Evolutionary conservation across 1,284 basidiomycete genomes (phyloP).

Genomic region (Rhodotorula sp.): DNA sequence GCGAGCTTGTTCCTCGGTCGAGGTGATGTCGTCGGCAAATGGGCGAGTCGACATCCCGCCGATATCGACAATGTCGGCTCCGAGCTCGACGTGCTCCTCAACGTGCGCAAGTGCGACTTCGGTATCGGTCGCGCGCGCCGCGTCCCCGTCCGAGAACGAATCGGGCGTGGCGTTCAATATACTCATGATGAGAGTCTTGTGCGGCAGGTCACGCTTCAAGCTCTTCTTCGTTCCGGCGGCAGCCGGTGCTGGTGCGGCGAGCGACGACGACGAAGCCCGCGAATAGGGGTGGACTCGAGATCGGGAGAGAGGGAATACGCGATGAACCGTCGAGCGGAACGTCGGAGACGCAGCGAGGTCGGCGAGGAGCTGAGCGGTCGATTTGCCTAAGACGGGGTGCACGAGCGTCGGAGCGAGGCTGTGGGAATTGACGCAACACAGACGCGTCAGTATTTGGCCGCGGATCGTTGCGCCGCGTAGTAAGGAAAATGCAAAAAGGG

Average conservation of each 20-base stretch:
- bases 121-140: slow-evolving; percentile 28
- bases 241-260: background rate
- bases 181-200: slow-evolving; percentile 77
- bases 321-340: slow-evolving; percentile 41
- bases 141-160: slow-evolving; percentile 88
- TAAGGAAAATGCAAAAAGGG: too few species aligned
- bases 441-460: too few species aligned
- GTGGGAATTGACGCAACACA: too few species aligned
- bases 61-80: slow-evolving; percentile 81
- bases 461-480: too few species aligned
- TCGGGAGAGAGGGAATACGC: slow-evolving; percentile 58
- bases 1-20: slow-evolving; percentile 62
- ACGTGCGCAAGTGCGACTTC: slow-evolving; percentile 54
- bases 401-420: slow-evolving; percentile 68
- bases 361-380: slow-evolving; percentile 56
- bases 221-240: background rate
- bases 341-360: slow-evolving; percentile 6
- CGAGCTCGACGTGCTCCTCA: slow-evolving; percentile 52
- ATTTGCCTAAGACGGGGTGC: slow-evolving; percentile 60
- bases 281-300: slow-evolving; percentile 39
- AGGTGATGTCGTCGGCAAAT: slow-evolving; percentile 64
- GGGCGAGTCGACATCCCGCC: slow-evolving; percentile 93
- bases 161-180: slow-evolving; percentile 95
- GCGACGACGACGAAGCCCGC: slow-evolving; percentile 17
- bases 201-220: background rate